phyloP scores from a whole-genome alignment of 208 protist genomes.

The Trypanosoma brucei region DNA sequence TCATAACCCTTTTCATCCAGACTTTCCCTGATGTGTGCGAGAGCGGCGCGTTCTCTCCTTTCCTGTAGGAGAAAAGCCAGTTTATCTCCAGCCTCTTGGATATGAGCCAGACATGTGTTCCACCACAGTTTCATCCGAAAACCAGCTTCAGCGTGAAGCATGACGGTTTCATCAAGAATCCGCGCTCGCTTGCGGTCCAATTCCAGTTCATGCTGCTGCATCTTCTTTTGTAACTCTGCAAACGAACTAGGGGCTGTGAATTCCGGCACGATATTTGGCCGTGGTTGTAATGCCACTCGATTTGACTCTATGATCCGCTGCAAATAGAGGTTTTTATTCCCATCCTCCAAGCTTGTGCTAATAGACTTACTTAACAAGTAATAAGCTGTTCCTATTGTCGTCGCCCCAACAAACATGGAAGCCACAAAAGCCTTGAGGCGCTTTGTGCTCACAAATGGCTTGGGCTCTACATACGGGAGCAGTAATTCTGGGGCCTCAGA shows the following conservation, averaged over 20 bases:
- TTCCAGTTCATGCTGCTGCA: slow-evolving; percentile 50
- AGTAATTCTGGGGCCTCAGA: slow-evolving; percentile 70
- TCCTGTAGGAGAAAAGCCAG: slow-evolving; percentile 30
- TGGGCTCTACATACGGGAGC: slow-evolving; percentile 71
- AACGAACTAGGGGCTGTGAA: slow-evolving; percentile 76
- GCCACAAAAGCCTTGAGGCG: slow-evolving; percentile 64
- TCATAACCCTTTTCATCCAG: slow-evolving; percentile 59
- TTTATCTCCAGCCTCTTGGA: slow-evolving; percentile 51
- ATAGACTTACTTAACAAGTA: slow-evolving; percentile 75
- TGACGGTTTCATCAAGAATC: slow-evolving; percentile 31
- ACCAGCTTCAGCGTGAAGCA: slow-evolving; percentile 70
- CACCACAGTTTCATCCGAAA: slow-evolving; percentile 83
- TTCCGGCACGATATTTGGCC: slow-evolving; percentile 36
- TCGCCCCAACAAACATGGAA: slow-evolving; percentile 55
- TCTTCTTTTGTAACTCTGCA: slow-evolving; percentile 64
- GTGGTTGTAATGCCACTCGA: slow-evolving; percentile 35
- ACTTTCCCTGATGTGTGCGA: slow-evolving; percentile 42
- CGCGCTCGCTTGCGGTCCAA: slow-evolving; percentile 38
- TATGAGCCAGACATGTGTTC: slow-evolving; percentile 68
- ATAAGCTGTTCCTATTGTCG: slow-evolving; percentile 53
- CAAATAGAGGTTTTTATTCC: slow-evolving; percentile 32
- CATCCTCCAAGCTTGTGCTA: slow-evolving; percentile 47
- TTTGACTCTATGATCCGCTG: slow-evolving; percentile 49
- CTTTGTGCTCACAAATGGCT: slow-evolving; percentile 68
- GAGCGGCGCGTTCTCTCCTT: slow-evolving; percentile 32